Evolutionary conservation across 192 early-diverging fungal species (phyloP), one percentile per base, ranked within the genome.

Genomic region (Gigaspora rosea): DNA sequence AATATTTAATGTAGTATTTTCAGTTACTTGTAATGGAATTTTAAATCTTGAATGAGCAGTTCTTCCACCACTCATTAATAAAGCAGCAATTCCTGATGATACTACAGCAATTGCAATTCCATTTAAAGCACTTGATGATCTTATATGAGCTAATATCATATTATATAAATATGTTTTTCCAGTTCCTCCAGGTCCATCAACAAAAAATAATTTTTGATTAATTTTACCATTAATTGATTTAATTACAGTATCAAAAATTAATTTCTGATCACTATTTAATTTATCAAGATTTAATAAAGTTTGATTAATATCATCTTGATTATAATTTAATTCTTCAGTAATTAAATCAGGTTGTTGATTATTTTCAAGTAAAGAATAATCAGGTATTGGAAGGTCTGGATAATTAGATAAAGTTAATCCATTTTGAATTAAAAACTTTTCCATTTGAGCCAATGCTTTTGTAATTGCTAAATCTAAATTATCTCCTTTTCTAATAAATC

Each of bases 41-140:
- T n/a, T n/a, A n/a, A n/a, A n/a, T n/a, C n/a, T n/a, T n/a, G n/a
- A n/a, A n/a, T n/a, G n/a, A n/a, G n/a, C n/a, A n/a, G n/a, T n/a
- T n/a, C n/a, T n/a, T n/a, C n/a, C n/a, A n/a, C n/a, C n/a, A n/a
- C n/a, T n/a, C n/a, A n/a, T n/a, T n/a, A n/a, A n/a, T n/a, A n/a
- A n/a, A n/a, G n/a, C n/a, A n/a, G n/a, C n/a, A n/a, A n/a, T n/a
- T n/a, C n/a, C n/a, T n/a, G n/a, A n/a, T n/a, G 80, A 78, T 1
- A 81, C 84, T 3, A 79, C 68, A 20, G 75, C 76, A 51, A 82
- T 62, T 1, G 75, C 47, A 15, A 75, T 57, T 20, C 50, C 7
- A 27, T 27, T 36, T 2, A 22, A 50, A 50, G 6, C 49, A 50
- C 49, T 50, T 50, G 49, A 20, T 16, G 3, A 36, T 18, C 20